Percentiles rank a stretch among this genome's conserved stretches.
Conservation (phyloP, 768 basidiomycete species). For the Filobasidium floriforme region DNA sequence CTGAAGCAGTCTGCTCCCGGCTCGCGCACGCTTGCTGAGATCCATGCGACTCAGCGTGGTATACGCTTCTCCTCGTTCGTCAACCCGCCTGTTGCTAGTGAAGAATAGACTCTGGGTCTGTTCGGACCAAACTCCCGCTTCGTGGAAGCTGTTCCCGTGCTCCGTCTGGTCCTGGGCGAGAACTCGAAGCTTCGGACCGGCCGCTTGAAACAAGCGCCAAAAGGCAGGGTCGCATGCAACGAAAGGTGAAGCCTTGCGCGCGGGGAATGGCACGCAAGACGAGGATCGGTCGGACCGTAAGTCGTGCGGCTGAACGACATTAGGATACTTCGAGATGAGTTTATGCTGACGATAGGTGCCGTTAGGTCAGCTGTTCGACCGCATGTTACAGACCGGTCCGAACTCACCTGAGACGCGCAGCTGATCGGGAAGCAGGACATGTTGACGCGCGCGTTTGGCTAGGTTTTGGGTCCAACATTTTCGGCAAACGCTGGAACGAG, state of each 20-base stretch:
- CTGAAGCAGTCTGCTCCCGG: not conserved
- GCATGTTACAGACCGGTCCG: too few relatives aligned
- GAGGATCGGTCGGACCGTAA: too few relatives aligned
- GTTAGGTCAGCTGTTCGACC: too few relatives aligned
- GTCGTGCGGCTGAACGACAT: too few relatives aligned
- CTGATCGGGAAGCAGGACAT: too few relatives aligned
- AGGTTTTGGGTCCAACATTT: too few relatives aligned
- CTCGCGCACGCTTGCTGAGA: not conserved
- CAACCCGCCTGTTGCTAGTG: slow-evolving; percentile 16
- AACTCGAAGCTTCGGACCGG: not conserved
- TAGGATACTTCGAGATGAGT: too few relatives aligned
- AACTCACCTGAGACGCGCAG: too few relatives aligned
- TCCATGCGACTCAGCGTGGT: not conserved
- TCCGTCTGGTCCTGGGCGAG: not conserved
- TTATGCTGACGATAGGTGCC: too few relatives aligned
- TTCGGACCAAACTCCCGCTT: slow-evolving; percentile 23
- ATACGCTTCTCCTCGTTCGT: not conserved
- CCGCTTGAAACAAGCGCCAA: not conserved
- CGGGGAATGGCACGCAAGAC: too few relatives aligned
- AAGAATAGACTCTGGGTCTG: slow-evolving; percentile 23
- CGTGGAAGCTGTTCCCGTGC: slow-evolving; percentile 12
- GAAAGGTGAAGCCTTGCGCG: not conserved
- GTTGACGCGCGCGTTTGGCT: too few relatives aligned
- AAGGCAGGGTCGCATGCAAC: not conserved
- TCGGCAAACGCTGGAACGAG: too few relatives aligned